Evolutionary conservation across 805 yeast genomes (phyloP).

Genomic region (Cyberlindnera samutprakarnensis): DNA sequence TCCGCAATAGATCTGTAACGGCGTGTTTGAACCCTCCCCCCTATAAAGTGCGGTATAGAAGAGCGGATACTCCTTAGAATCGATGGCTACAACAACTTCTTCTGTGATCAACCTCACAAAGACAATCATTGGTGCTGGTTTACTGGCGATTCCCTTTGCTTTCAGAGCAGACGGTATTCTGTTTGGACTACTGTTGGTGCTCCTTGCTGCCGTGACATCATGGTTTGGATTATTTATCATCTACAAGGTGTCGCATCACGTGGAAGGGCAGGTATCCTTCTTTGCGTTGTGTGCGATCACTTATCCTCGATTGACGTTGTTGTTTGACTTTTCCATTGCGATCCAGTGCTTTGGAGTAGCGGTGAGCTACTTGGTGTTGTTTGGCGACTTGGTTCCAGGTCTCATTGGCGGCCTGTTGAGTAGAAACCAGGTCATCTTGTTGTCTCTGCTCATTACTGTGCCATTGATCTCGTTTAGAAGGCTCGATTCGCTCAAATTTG

Average conservation of each 20-base stretch:
- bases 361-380: constrained; percentile 59
- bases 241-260: constrained; percentile 46
- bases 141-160: constrained; percentile 69
- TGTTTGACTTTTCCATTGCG: constrained; percentile 71
- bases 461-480: constrained; percentile 58
- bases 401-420: constrained; percentile 36
- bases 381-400: constrained; percentile 71
- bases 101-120: constrained; percentile 63
- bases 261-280: constrained; percentile 56
- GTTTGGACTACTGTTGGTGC: constrained; percentile 46
- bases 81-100: constrained; percentile 30
- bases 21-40: no score
- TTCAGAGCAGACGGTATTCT: constrained; percentile 60
- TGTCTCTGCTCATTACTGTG: constrained; percentile 43
- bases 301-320: constrained; percentile 58
- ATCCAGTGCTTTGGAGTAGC: constrained; percentile 78
- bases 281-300: constrained; percentile 65
- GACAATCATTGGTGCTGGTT: constrained; percentile 77
- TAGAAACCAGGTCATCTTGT: constrained; percentile 35
- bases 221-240: constrained; percentile 62
- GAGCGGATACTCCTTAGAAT: no score
- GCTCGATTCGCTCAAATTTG: constrained; percentile 61
- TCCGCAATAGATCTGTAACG: no score
- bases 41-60: no score
- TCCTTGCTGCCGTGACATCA: constrained; percentile 59